Conservation (phyloP, 345 rosid genomes). For the Eucalyptus curtisii region DNA sequence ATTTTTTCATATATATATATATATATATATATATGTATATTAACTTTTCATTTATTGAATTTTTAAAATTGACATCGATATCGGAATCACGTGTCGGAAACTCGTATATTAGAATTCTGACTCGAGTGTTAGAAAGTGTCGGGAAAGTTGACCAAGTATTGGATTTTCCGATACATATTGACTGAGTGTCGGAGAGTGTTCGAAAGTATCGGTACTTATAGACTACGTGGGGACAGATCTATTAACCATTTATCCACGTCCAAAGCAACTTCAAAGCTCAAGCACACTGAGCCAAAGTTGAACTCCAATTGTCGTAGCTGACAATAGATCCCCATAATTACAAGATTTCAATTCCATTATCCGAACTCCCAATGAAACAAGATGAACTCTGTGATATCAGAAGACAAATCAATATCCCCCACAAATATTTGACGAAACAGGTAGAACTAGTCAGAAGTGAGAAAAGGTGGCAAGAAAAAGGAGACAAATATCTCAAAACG, state of each 20-base stretch:
- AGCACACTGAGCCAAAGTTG: not conserved
- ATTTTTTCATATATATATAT: no score
- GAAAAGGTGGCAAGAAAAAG: not conserved
- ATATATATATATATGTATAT: no score
- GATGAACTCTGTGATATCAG: not conserved
- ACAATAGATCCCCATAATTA: not conserved
- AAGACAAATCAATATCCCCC: not conserved
- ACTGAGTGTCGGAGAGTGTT: accelerated
- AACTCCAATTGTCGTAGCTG: not conserved
- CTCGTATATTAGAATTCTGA: accelerated
- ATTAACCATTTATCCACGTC: not conserved
- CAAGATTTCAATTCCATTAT: not conserved
- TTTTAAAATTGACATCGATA: accelerated
- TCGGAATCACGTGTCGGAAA: accelerated
- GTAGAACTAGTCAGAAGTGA: not conserved
- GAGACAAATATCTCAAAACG: not conserved
- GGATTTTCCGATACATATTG: accelerated
- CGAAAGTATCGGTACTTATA: accelerated
- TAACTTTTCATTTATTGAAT: no score
- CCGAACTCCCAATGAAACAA: not conserved
- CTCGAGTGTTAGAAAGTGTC: accelerated
- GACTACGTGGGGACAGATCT: not conserved
- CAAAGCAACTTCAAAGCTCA: not conserved
- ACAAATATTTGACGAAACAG: not conserved
- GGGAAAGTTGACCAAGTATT: accelerated